A percentile compares a stretch with the other conserved stretches of the same genome.
Evolutionary conservation across 1,284 basidiomycete genomes (phyloP).

Genomic region (Ustilago vetiveriae): DNA sequence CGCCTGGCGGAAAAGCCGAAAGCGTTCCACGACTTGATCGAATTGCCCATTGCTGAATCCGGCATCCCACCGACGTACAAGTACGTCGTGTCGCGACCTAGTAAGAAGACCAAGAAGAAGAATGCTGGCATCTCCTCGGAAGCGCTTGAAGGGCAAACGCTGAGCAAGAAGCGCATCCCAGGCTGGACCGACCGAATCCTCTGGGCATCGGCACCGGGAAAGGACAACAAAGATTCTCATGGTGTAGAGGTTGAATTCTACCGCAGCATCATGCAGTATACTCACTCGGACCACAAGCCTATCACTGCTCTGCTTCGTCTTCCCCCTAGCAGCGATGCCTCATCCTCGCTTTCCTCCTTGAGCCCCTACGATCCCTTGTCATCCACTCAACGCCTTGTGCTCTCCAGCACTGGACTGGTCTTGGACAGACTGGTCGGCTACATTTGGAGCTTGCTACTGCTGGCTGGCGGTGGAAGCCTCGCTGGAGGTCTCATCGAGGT

Average conservation of each 20-base stretch:
- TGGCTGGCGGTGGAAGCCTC: slow-evolving; percentile 78
- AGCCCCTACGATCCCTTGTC: slow-evolving; percentile 31
- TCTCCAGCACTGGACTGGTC: slow-evolving; percentile 70
- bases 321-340: slow-evolving; percentile 69
- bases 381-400: slow-evolving; percentile 39
- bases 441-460: slow-evolving; percentile 77
- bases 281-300: slow-evolving; percentile 67
- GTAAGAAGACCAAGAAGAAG: slow-evolving; percentile 37
- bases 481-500: slow-evolving; percentile 53
- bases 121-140: slow-evolving; percentile 35
- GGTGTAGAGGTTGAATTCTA: slow-evolving; percentile 61
- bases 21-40: slow-evolving; percentile 59
- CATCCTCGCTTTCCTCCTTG: slow-evolving; percentile 69
- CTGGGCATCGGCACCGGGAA: slow-evolving; percentile 71
- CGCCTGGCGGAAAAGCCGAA: slow-evolving; percentile 30
- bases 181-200: slow-evolving; percentile 96
- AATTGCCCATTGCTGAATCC: slow-evolving; percentile 43
- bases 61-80: slow-evolving; percentile 65
- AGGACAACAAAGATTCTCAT: slow-evolving; percentile 30
- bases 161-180: slow-evolving; percentile 78
- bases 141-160: slow-evolving; percentile 38
- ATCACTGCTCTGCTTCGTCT: slow-evolving; percentile 64
- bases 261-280: slow-evolving; percentile 64
- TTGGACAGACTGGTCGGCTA: slow-evolving; percentile 80
- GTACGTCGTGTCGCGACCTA: slow-evolving; percentile 48